A percentile compares a stretch with the other conserved stretches of the same genome.
Conservation (phyloP, 169 alveolate species). For the Toxoplasma gondii region DNA sequence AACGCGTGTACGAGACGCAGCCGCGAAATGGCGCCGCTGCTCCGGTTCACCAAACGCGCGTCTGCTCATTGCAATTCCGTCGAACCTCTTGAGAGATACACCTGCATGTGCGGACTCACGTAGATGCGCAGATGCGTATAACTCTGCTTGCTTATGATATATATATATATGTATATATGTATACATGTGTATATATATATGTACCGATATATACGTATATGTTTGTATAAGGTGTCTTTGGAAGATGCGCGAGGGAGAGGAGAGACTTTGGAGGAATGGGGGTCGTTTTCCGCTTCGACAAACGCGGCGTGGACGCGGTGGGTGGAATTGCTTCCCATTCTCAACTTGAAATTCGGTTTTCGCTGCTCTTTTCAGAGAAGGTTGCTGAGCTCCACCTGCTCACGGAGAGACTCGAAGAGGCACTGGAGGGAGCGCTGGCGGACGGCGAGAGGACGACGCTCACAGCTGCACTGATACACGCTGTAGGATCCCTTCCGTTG, state of each 20-base stretch:
- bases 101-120: too few species aligned
- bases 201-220: not conserved
- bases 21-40: too few species aligned
- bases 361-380: not conserved
- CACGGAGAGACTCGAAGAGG: not conserved
- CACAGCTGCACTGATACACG: not conserved
- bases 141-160: too few species aligned
- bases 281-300: not conserved
- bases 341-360: too few species aligned
- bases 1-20: too few species aligned
- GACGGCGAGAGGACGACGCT: not conserved
- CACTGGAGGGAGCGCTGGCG: not conserved
- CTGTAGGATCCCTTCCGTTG: not conserved
- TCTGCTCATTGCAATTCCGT: too few species aligned
- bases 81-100: too few species aligned
- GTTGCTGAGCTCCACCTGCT: constrained; percentile 34
- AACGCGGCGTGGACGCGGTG: not conserved
- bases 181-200: too few species aligned
- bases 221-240: not conserved
- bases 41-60: too few species aligned
- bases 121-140: too few species aligned
- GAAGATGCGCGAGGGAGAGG: too few species aligned
- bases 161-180: not conserved
- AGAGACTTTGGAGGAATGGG: too few species aligned
- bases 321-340: not conserved